A percentile compares a stretch with the other conserved stretches of the same genome.
Conservation (phyloP, 192 early-diverging fungal genomes). For the Oehlia diaphana region DNA sequence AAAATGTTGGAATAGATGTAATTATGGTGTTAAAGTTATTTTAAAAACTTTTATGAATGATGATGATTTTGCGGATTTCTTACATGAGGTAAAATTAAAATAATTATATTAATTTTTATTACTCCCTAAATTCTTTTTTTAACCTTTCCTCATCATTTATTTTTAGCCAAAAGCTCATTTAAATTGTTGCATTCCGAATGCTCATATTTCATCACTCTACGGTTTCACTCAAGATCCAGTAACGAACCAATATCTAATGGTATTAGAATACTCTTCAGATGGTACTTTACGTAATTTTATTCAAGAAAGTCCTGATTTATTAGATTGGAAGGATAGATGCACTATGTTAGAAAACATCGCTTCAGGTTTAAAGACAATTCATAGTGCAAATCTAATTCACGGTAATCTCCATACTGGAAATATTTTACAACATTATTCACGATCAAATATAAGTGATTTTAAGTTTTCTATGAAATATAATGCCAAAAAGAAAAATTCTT, state of each 20-base stretch:
- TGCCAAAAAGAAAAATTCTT: neutral
- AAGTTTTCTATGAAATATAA: conserved; percentile 23
- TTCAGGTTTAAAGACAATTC: conserved; percentile 40
- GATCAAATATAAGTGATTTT: conserved; percentile 33
- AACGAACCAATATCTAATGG: conserved; percentile 36
- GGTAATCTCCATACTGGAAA: conserved; percentile 35
- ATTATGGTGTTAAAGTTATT: neutral
- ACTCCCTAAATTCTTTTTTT: neutral
- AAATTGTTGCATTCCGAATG: neutral
- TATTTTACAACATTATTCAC: neutral
- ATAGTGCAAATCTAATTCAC: conserved; percentile 38
- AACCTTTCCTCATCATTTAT: neutral
- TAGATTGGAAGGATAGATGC: conserved; percentile 33
- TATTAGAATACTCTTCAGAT: conserved; percentile 35
- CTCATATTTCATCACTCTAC: neutral
- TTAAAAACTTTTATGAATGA: neutral
- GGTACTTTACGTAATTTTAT: conserved; percentile 41
- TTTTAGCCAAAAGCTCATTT: neutral
- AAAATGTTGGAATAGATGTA: neutral
- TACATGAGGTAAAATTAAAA: neutral
- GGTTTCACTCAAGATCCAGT: conserved; percentile 14
- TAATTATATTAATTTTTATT: too few relatives aligned
- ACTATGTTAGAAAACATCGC: conserved; percentile 34
- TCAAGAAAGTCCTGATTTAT: conserved; percentile 26
- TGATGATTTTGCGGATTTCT: neutral